Evolutionary conservation across 495 filamentous ascomycete species (phyloP).

Genomic region (Aspergillus nidulans): DNA sequence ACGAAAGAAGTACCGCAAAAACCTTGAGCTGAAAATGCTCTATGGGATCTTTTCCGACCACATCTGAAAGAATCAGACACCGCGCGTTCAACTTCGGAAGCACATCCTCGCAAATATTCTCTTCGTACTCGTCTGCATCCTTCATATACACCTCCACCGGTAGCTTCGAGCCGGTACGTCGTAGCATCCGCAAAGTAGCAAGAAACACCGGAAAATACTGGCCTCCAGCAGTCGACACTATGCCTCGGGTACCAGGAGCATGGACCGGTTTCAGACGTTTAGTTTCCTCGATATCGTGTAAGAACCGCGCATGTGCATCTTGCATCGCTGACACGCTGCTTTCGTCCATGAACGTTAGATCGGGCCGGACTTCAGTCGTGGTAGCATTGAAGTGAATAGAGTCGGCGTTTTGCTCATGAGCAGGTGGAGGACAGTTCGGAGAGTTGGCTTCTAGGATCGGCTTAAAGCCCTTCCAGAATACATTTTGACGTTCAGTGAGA

Average conservation of each 20-base stretch:
- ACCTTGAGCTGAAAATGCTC: slow-evolving; percentile 56
- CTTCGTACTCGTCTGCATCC: slow-evolving; percentile 44
- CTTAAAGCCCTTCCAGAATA: slow-evolving; percentile 37
- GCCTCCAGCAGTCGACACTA: slow-evolving; percentile 50
- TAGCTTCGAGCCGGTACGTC: slow-evolving; percentile 50
- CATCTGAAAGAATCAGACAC: slow-evolving; percentile 47
- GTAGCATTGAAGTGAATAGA: slow-evolving; percentile 32
- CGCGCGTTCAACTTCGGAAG: slow-evolving; percentile 48
- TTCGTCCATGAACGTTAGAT: slow-evolving; percentile 31
- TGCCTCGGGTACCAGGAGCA: slow-evolving; percentile 43
- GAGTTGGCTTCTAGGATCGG: slow-evolving; percentile 30
- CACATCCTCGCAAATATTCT: slow-evolving; percentile 46
- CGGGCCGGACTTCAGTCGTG: slow-evolving; percentile 28
- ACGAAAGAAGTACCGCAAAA: slow-evolving; percentile 57
- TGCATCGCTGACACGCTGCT: slow-evolving; percentile 32
- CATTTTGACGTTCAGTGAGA: slow-evolving; percentile 33
- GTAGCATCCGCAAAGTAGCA: slow-evolving; percentile 53
- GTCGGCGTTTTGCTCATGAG: slow-evolving; percentile 17
- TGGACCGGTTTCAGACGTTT: slow-evolving; percentile 39
- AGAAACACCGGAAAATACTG: slow-evolving; percentile 46
- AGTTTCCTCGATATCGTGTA: slow-evolving; percentile 29
- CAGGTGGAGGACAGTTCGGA: slow-evolving; percentile 30
- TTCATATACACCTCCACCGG: slow-evolving; percentile 58
- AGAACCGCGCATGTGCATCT: slow-evolving; percentile 40
- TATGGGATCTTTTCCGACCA: slow-evolving; percentile 37